Evolutionary conservation across 23 red algal genomes (phyloP).

Genomic region (Gracilariopsis chorda): DNA sequence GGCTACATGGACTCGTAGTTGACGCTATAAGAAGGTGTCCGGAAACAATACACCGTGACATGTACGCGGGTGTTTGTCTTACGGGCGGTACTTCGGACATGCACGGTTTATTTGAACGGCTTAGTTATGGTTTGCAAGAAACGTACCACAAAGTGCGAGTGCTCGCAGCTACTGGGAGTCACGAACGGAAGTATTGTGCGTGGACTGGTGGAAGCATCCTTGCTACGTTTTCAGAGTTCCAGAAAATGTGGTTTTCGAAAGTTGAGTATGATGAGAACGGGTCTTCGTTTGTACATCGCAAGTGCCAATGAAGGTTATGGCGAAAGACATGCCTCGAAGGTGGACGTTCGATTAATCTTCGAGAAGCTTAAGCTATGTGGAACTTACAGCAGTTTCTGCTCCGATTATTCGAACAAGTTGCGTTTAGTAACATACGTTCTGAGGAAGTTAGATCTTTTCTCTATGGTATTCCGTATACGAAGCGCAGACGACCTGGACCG

Average conservation of each 20-base stretch:
- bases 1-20: conserved; percentile 71
- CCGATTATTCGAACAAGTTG: conserved; percentile 2
- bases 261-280: conserved; percentile 87
- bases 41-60: conserved; percentile 75
- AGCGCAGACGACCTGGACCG: too few species aligned
- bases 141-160: conserved; percentile 69
- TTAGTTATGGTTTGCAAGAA: conserved; percentile 60
- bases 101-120: conserved; percentile 70
- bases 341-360: too few species aligned
- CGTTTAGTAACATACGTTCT: background rate
- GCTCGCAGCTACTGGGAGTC: conserved; percentile 70
- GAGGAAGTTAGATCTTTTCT: conserved; percentile 18
- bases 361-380: too few species aligned
- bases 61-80: conserved; percentile 89
- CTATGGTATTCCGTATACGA: too few species aligned
- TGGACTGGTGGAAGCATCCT: conserved; percentile 97
- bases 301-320: conserved; percentile 36
- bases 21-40: conserved; percentile 81
- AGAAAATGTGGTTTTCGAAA: conserved; percentile 91
- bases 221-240: conserved; percentile 95
- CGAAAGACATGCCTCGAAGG: background rate
- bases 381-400: background rate
- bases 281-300: conserved; percentile 50
- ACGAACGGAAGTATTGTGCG: conserved; percentile 81
- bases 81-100: conserved; percentile 91